Evolutionary conservation across 106 monocot species (phyloP).

Genomic region (Triglochin maritima): DNA sequence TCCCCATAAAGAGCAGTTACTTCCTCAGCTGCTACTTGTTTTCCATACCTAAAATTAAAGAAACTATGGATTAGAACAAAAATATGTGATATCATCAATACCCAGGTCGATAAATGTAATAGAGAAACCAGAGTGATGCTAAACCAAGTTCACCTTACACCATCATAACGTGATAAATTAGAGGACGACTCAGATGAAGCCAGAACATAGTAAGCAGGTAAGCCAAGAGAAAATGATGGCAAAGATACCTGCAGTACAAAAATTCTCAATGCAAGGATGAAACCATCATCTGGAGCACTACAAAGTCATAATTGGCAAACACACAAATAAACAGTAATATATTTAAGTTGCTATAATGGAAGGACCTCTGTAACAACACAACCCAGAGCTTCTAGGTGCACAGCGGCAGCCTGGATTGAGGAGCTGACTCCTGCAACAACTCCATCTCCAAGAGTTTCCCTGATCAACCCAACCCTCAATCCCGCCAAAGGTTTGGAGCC

Average conservation of each 20-base stretch:
- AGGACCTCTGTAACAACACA: slow-evolving; percentile 61
- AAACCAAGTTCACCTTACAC: slow-evolving; percentile 50
- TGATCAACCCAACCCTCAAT: slow-evolving; percentile 63
- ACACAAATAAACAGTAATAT: too few relatives aligned
- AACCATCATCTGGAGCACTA: too few relatives aligned
- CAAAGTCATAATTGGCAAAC: too few relatives aligned
- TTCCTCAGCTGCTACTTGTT: slow-evolving; percentile 59
- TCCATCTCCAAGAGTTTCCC: slow-evolving; percentile 78
- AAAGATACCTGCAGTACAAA: slow-evolving; percentile 56
- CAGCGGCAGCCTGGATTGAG: slow-evolving; percentile 50
- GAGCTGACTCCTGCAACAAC: slow-evolving; percentile 59
- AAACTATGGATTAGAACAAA: too few relatives aligned
- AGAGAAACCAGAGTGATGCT: too few relatives aligned
- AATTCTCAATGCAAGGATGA: background rate
- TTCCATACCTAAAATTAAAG: slow-evolving; percentile 53
- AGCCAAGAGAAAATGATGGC: slow-evolving; percentile 86
- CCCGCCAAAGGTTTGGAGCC: slow-evolving; percentile 71
- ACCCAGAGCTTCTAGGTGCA: slow-evolving; percentile 75
- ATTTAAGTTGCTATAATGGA: background rate
- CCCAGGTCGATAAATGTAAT: too few relatives aligned
- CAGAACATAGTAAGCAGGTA: slow-evolving; percentile 93
- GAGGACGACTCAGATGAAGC: slow-evolving; percentile 97
- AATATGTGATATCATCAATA: too few relatives aligned
- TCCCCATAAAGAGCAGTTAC: slow-evolving; percentile 63
- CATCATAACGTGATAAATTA: slow-evolving; percentile 95